phyloP scores from a whole-genome alignment of 805 yeast species.

The Metschnikowia proteae region DNA sequence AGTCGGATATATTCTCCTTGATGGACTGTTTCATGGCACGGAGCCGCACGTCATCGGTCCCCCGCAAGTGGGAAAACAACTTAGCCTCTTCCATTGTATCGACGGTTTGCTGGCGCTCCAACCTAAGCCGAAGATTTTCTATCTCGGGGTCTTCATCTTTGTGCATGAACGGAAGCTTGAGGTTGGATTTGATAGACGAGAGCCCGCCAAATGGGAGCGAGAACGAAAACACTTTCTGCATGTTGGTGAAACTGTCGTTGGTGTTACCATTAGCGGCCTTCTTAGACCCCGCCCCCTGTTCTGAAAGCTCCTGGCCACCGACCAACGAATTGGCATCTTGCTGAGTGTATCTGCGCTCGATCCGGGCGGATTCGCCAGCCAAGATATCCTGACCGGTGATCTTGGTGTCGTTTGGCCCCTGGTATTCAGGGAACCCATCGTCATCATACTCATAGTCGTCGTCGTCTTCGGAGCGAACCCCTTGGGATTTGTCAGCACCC shows the following conservation, averaged over 20 bases:
- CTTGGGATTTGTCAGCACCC: background rate
- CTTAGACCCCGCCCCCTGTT: background rate
- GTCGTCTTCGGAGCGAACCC: conserved; percentile 1
- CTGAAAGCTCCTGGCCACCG: conserved; percentile 42
- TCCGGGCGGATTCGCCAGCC: background rate
- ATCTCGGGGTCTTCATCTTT: conserved; percentile 15
- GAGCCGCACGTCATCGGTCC: conserved; percentile 62
- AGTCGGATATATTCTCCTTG: conserved; percentile 44
- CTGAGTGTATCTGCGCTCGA: conserved; percentile 15
- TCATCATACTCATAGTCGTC: conserved; percentile 3
- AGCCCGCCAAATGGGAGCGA: conserved; percentile 57
- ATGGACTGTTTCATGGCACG: conserved; percentile 67
- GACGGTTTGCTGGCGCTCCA: conserved; percentile 54
- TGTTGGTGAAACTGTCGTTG: background rate
- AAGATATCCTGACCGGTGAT: background rate
- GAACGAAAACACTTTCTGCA: conserved; percentile 48
- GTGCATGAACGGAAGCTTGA: conserved; percentile 23
- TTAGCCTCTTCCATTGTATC: conserved; percentile 62
- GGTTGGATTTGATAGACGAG: conserved; percentile 22
- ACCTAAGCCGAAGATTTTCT: conserved; percentile 35
- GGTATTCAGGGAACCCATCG: background rate
- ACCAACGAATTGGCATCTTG: conserved; percentile 46
- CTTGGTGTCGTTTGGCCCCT: background rate
- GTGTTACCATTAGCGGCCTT: background rate
- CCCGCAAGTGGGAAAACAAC: conserved; percentile 50